Conservation (phyloP, 140 eudicot species). For the Bidens hawaiensis region DNA sequence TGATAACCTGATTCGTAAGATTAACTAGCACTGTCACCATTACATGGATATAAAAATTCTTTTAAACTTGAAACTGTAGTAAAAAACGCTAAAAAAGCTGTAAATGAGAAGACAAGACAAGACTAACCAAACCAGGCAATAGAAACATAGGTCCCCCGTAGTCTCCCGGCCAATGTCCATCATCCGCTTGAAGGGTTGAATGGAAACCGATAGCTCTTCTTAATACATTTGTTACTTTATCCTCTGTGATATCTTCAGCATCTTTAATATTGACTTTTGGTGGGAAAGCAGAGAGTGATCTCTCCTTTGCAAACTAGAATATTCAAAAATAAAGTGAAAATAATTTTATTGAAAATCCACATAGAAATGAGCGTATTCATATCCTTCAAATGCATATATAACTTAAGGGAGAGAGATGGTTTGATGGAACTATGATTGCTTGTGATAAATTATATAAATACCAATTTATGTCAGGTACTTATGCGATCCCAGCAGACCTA, state of each 20-base stretch:
- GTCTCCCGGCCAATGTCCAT: slow-evolving; percentile 99
- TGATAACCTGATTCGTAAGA: slow-evolving; percentile 61
- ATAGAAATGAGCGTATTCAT: not conserved
- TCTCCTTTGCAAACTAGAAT: slow-evolving; percentile 74
- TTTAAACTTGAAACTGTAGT: slow-evolving; percentile 5
- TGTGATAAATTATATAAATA: not conserved
- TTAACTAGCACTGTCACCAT: slow-evolving; percentile 22
- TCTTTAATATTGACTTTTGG: slow-evolving; percentile 73
- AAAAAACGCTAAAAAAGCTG: slow-evolving; percentile 3
- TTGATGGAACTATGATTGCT: slow-evolving; percentile 2
- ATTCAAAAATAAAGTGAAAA: not conserved
- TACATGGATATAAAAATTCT: not conserved
- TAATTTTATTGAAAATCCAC: not conserved
- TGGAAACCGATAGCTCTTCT: slow-evolving; percentile 74
- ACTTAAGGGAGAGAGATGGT: not conserved
- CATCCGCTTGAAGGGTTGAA: slow-evolving; percentile 87
- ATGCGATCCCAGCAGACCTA: not conserved
- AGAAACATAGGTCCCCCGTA: slow-evolving; percentile 95
- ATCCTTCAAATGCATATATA: not conserved
- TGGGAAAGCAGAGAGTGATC: slow-evolving; percentile 31
- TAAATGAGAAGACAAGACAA: not conserved
- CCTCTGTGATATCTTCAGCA: slow-evolving; percentile 66
- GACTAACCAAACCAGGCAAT: slow-evolving; percentile 83
- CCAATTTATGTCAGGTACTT: not conserved
- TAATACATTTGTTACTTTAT: slow-evolving; percentile 54